Base-by-base conservation (phyloP, 148 eudicot genomes). In the Arctostaphylos glauca region DNA sequence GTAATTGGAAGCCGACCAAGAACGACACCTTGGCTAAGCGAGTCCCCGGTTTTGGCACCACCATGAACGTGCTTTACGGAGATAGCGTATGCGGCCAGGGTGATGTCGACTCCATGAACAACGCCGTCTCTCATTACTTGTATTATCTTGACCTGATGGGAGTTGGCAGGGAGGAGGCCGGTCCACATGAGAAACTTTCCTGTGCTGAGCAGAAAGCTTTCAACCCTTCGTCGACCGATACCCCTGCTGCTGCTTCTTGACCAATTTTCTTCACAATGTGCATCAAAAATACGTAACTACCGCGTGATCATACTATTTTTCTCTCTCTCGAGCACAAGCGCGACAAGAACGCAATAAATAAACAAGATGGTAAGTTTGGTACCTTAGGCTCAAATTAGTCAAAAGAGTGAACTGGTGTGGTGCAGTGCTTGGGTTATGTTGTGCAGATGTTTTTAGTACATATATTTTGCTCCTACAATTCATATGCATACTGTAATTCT, bases 61-160 rank as follows among this genome's bases (percentile, higher is more conserved):
- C 99, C 60, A 94, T 96, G 98, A 96, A 96, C 68, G 53, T 94
- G 74, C 86, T 96, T 49, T 94, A 92, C 56, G 97, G 99, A 3
- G 99, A 96, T 48, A 64, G 14, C 47, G 82, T 83, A 23, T 96
- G 99, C 81, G 99, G 97, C 5, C 84, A 96, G 71, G 99, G 99
- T 71, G 95, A 94, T 25, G 47, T 86, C 16, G 97, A 96, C 77
- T 81, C 75, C 55, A 94, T 94, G 98, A 96, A 90, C 87, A 89
- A 64, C 83, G 87, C 90, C 52, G 76, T 92, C 10, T 91, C 99
- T 68, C 99, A 94, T 80, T 96, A 93, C 89, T 90, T 78, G 14
- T 88, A 93, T 84, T 96, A 96, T 81, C 90, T 88, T 12, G 99
- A 96, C 86, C 75, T 88, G 83, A 82, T 96, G 96, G 99, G 99